Evolutionary conservation across 805 yeast species (phyloP).

Genomic region (Wickerhamiella azyma): DNA sequence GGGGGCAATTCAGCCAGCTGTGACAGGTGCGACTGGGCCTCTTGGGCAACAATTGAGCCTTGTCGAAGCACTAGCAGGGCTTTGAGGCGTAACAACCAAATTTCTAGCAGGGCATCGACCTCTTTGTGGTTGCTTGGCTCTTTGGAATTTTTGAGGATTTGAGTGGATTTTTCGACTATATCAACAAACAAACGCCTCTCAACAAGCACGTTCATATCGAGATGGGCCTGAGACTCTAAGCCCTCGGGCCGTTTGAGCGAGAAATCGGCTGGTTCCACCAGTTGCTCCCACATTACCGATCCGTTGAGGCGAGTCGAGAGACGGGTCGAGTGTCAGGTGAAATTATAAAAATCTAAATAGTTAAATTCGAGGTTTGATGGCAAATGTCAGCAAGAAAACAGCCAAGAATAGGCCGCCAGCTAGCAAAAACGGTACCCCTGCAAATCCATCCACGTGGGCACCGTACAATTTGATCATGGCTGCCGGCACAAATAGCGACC

Average conservation of each 20-base stretch:
- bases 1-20: constrained; percentile 18
- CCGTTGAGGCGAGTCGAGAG: no score
- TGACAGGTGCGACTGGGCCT: constrained; percentile 20
- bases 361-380: neutral
- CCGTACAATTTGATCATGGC: constrained; percentile 16
- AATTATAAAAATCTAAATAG: neutral
- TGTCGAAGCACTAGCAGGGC: constrained; percentile 21
- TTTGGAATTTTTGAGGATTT: constrained; percentile 11
- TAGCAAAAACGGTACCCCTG: constrained; percentile 16
- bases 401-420: constrained; percentile 9
- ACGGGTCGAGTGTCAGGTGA: no score
- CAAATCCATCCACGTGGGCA: constrained; percentile 14
- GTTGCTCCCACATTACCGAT: constrained; percentile 7
- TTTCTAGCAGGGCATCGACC: constrained; percentile 14
- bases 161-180: constrained; percentile 19
- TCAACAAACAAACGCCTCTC: constrained; percentile 16
- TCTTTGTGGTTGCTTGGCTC: constrained; percentile 8
- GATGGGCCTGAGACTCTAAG: constrained; percentile 3
- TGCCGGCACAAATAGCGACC: constrained; percentile 15
- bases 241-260: neutral
- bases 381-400: constrained; percentile 11
- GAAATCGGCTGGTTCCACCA: neutral
- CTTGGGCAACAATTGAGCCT: constrained; percentile 22
- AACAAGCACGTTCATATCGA: constrained; percentile 13
- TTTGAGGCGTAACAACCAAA: constrained; percentile 23